A percentile compares a stretch with the other conserved stretches of the same genome.
These are phyloP conservation scores for Amanita brunnescens DNA, from an alignment of 768 basidiomycete genomes.

Conservation along the genomic window DNA sequence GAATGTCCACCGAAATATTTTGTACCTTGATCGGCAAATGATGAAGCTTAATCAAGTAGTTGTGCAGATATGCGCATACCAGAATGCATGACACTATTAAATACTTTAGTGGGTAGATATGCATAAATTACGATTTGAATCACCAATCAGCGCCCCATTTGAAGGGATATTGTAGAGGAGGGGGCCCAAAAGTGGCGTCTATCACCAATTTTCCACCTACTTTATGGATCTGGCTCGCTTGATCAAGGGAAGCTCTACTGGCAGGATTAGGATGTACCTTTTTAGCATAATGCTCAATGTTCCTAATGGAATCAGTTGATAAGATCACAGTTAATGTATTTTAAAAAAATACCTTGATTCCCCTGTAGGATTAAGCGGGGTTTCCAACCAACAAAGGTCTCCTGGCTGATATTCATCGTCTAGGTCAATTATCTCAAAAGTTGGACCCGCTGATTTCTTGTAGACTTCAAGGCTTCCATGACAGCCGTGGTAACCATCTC, in stretches of 20 bases:
- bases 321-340: neutral
- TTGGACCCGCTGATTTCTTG: conserved; percentile 34
- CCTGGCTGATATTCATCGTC: conserved; percentile 68
- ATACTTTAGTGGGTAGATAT: neutral
- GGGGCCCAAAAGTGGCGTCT: conserved; percentile 86
- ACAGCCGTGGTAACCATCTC: conserved; percentile 69
- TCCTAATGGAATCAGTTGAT: conserved; percentile 27
- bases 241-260: conserved; percentile 1
- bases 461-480: conserved; percentile 61
- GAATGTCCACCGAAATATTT: conserved; percentile 89
- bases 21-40: conserved; percentile 35
- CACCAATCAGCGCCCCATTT: conserved; percentile 71
- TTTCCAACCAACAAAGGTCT: conserved; percentile 83
- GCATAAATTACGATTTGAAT: conserved; percentile 3
- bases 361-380: conserved; percentile 82
- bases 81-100: conserved; percentile 47
- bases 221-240: conserved; percentile 46
- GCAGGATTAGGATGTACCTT: conserved; percentile 35
- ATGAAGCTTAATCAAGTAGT: neutral
- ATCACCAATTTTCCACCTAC: conserved; percentile 64
- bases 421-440: conserved; percentile 52
- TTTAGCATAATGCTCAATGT: conserved; percentile 74
- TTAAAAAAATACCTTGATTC: conserved; percentile 50
- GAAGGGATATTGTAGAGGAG: conserved; percentile 84
- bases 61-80: conserved; percentile 24